These are phyloP conservation scores for Pleurotus salmoneostramineus DNA, from an alignment of 768 basidiomycete genomes.

Conservation along the genomic window DNA sequence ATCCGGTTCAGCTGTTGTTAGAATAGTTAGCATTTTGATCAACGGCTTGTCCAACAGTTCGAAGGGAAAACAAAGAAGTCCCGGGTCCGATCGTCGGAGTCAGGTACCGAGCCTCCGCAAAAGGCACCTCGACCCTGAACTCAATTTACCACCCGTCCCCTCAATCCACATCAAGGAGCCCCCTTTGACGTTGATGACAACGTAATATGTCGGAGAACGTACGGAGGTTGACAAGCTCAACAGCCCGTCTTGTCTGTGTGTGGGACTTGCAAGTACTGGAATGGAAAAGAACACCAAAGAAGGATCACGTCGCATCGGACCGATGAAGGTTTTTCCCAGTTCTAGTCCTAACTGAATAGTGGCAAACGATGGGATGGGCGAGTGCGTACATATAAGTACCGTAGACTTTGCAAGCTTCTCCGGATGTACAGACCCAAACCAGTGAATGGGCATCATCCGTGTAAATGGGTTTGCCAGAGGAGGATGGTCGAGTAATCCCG, in stretches of 20 bases:
- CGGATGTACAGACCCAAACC: background rate
- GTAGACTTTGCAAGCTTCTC: background rate
- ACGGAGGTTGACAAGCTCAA: background rate
- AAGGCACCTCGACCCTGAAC: background rate
- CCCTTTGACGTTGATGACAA: background rate
- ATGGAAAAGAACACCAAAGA: background rate
- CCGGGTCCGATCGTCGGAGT: background rate
- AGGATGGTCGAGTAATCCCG: background rate
- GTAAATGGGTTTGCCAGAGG: background rate
- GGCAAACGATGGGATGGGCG: background rate
- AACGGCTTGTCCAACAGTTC: background rate
- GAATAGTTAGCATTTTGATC: background rate
- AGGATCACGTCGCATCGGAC: background rate
- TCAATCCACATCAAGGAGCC: background rate
- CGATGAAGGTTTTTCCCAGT: background rate
- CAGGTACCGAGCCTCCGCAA: background rate
- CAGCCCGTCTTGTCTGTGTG: background rate
- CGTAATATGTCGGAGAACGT: background rate
- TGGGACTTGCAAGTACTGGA: background rate
- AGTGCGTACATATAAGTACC: constrained; percentile 2
- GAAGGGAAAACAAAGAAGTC: no score
- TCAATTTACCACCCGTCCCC: background rate
- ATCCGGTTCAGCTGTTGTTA: constrained; percentile 58
- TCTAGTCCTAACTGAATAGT: background rate
- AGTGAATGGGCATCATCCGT: background rate